These are phyloP conservation scores for Rhododendron vialii DNA, from an alignment of 148 eudicot species.

Conservation along the genomic window DNA sequence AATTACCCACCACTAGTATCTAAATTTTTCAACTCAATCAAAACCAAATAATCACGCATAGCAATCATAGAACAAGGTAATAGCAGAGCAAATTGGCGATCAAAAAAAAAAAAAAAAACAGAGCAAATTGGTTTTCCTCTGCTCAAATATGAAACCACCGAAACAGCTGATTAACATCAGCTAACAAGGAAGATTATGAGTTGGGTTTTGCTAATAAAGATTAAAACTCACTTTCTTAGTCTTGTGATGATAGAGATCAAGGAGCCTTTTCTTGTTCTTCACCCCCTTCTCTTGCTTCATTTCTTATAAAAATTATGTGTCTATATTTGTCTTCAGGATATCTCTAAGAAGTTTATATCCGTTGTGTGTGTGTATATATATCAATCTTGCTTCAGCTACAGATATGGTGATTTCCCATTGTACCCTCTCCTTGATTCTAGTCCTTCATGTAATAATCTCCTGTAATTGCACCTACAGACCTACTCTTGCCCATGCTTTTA, in stretches of 20 bases:
- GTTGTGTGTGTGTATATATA: neutral
- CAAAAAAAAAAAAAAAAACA: no score
- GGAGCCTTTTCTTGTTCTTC: neutral
- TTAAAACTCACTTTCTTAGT: neutral
- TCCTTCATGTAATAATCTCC: neutral
- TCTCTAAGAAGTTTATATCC: neutral
- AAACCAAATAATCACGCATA: no score
- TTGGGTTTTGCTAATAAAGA: neutral
- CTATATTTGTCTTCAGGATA: neutral
- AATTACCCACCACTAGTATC: no score
- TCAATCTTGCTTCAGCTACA: neutral
- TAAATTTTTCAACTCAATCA: no score
- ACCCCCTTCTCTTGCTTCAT: neutral
- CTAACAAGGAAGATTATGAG: neutral
- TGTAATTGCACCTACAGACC: no score
- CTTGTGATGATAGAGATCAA: neutral
- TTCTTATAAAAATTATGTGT: neutral
- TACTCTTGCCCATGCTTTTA: no score
- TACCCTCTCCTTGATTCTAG: neutral
- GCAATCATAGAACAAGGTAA: no score
- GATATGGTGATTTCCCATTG: neutral
- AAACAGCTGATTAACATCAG: neutral
- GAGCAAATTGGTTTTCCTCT: neutral
- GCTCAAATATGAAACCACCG: neutral
- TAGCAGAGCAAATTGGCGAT: no score